These are phyloP conservation scores for Truncatella angustata DNA, from an alignment of 2,329 filamentous ascomycete species.

Conservation along the genomic window DNA sequence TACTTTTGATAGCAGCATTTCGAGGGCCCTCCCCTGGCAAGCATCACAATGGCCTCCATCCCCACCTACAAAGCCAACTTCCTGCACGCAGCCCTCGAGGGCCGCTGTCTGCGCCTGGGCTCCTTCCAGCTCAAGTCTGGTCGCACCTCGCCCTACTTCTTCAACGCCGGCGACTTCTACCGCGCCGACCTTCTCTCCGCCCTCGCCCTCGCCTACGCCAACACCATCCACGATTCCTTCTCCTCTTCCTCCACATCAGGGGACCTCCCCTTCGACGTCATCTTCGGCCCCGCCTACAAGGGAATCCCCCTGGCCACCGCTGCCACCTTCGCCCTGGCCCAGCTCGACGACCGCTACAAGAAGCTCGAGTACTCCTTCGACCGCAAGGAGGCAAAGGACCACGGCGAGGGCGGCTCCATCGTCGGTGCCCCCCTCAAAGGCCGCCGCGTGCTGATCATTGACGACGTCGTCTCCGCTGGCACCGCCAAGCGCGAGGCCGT, in stretches of 20 bases:
- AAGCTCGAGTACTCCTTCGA: conserved; percentile 84
- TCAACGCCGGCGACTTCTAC: conserved; percentile 93
- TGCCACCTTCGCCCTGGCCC: conserved; percentile 71
- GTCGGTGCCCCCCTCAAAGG: conserved; percentile 84
- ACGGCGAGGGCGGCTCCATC: conserved; percentile 91
- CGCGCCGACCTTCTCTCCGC: conserved; percentile 73
- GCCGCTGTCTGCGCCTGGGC: conserved; percentile 76
- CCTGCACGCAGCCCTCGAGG: conserved; percentile 65
- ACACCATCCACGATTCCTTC: conserved; percentile 52
- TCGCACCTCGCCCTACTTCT: conserved; percentile 92
- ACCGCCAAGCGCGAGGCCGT: conserved; percentile 94
- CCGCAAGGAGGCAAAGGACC: conserved; percentile 93
- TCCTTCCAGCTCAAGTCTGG: conserved; percentile 89
- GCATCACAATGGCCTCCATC: conserved; percentile 42
- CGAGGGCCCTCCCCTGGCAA: neutral
- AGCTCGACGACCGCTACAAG: conserved; percentile 67
- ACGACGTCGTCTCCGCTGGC: conserved; percentile 95
- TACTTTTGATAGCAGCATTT: neutral
- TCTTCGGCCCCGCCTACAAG: conserved; percentile 96
- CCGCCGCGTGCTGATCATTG: conserved; percentile 84
- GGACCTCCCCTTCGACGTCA: conserved; percentile 65
- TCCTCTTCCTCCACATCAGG: conserved; percentile 21
- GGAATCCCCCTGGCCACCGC: conserved; percentile 87
- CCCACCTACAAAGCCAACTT: conserved; percentile 70
- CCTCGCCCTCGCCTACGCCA: conserved; percentile 79